Base-by-base conservation (phyloP, 805 yeast genomes). In the Nakazawaea pomicola region DNA sequence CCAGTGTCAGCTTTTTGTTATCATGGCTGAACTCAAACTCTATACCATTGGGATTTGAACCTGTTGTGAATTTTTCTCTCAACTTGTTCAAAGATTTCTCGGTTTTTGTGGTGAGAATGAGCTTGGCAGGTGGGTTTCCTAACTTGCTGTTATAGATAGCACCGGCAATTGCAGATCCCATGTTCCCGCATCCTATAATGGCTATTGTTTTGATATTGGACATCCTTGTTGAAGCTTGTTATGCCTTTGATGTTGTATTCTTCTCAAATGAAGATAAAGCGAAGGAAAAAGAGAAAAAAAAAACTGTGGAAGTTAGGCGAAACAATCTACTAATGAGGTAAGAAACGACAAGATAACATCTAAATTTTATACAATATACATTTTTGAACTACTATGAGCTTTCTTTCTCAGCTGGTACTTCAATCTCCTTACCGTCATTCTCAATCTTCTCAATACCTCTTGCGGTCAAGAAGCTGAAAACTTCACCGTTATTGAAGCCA, bases 401-500 rank as follows among this genome's bases (percentile, higher is more conserved):
- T 9, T 38, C 34, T 33, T 46, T 50, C 32, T 51, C 47, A 14
- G 50, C 48, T 44, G 58, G 57, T 20, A 53, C 35, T 4, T 38
- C 34, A 9, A 55, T 46, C 30, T 55, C 58, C 38, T 35, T 39
- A 8, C 49, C 37, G 25, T 47, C 51, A 24, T 57, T 55, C 8
- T 48, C 56, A 10, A 47, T 58, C 39, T 56, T 56, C 41, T 54
- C 61, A 43, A 58, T 63, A 24, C 67, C 73, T 60, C 64, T 68
- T 4, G 76, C 72, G 20, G 74, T 72, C 47, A 74, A 55, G 55
- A 77, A 83, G 52, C 77, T 80, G 51, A 80, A 77, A 14, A 77
- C 73, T 31, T 74, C 74, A 20, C 75, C 72, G 21, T 76, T 76
- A 29, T 76, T 74, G 58, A 83, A 88, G 29, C 83, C 78, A 61